Evolutionary conservation across 306 rosid genomes (phyloP), one percentile per base, ranked within the genome.

Genomic region (Parietaria judaica): DNA sequence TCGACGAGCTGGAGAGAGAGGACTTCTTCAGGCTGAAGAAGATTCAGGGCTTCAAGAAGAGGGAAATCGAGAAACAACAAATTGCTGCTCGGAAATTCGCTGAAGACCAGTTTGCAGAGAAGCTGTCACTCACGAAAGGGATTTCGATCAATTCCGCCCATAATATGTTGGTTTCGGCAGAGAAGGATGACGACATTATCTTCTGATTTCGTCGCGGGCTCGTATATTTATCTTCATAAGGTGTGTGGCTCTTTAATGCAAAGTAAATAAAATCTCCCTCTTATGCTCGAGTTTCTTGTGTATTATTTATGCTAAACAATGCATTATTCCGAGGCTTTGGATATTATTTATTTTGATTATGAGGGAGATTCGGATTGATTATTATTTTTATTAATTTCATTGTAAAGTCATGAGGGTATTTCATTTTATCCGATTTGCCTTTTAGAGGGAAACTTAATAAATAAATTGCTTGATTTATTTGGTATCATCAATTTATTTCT

Each of bases 1-100:
- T 92, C 80, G 98, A 92, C 69, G 98, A 92, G 71, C 83, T 92
- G 36, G 98, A 92, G 61, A 92, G 98, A 57, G 96, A 92, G 72
- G 96, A 84, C 68, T 92, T 92, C 89, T 91, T 91, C 67, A 83
- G 96, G 84, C 68, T 92, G 66, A 92, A 92, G 83, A 92, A 91
- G 86, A 83, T 91, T 46, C 97, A 87, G 71, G 96, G 95, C 3
- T 90, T 68, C 38, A 90, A 87, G 85, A 90, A 67, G 72, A 80
- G 95, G 71, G 97, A 83, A 72, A 73, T 91, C 14, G 87, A 91
- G 83, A 91, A 11, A 71, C 90, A 83, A 80, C 71, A 47, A 74
- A 73, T 54, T 58, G 11, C 69, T n/a, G 79, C 87, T 50, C 80
- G 54, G 80, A 16, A 58, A 10, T 78, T 55, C 51, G 74, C 95